Base-by-base conservation (phyloP, 345 rosid genomes). In the Euphorbia pulcherrima region DNA sequence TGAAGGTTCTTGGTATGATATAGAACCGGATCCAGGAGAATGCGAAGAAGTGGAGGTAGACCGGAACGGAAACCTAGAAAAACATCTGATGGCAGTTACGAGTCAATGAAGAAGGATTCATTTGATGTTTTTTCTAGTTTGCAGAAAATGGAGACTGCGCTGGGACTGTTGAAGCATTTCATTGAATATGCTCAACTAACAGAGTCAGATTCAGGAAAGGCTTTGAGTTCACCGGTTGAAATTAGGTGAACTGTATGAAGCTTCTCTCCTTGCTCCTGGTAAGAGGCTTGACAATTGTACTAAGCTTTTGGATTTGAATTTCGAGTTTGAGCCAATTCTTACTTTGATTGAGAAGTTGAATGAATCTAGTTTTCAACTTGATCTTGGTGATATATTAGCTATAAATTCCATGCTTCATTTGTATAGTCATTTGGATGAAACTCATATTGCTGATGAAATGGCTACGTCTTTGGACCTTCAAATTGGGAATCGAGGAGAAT, bases 321-420 rank as follows among this genome's bases (percentile, higher is more conserved):
- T 93, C 67, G 97, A 93, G 71, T 93, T 93, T 65, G 80, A 81
- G 40, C 92, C 98, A 2, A 75, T 93, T 62, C 79, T 88, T 10
- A 80, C 86, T 39, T 92, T 96, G 0, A 81, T 82, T 12, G 71
- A 84, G 17, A 83, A 83, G 18, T 78, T 93, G 0, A 73, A 76
- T 44, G 83, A 55, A 27, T 81, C 90, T 18, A 76, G 87, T 70
- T 90, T 93, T 68, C 80, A 84, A 71, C 76, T 87, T 21, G 94
- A 89, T 0, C 82, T 84, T 4, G 94, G 77, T 50, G 97, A 88
- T 63, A 87, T 66, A 8, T 71, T 93, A 30, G 87, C 92, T 0
- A 94, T 93, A 0, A 93, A 93, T 60, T 90, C 88, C 79, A 90
- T 93, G 96, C 90, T 93, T 60, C 94, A 93, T 65, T 52, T 93